Evolutionary conservation across 2,329 filamentous ascomycete species (phyloP), one percentile per base, ranked within the genome.

Genomic region (Erysiphe pisi): DNA sequence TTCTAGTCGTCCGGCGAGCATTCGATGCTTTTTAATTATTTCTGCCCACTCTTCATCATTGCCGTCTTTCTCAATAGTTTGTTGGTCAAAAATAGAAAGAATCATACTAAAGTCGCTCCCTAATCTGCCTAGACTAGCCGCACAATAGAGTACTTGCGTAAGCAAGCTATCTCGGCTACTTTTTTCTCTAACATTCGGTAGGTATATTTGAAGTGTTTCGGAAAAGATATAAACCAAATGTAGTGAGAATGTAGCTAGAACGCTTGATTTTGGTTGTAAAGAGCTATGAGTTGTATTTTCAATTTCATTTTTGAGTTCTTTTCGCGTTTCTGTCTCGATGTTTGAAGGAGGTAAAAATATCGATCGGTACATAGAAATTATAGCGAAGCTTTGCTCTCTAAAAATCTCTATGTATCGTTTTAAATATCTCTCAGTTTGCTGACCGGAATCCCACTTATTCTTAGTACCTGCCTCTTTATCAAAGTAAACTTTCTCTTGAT

Each of bases 321-420:
- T 71, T 3, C 76, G 78, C 18, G 77, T 78, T 45, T 80, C 78
- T 16, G 18, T 25, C 22, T 20, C 70, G 25, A 0, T 45, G 31
- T 77, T 73, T 0, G 78, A 76, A 22, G 80, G 43, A 20, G 87
- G 85, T 0, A 91, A 89, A 81, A 97, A 97, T 77, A 98, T 93
- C 80, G 91, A 95, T 80, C 90, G 92, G 83, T 96, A 97, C 87
- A 98, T 93, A 77, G 93, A 97, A 43, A 98, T 89, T 78, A 98
- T 97, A 65, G 91, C 92, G 82, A 99, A 99, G 82, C 93, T 97
- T 83, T 99, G 95, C 83, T 99, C 95, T 76, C 95, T 91, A 82
- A 98, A 98, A 43, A 99, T 93, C 82, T 99, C 95, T 80, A 99
- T 92, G 83, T 97, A 99, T 73, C 94, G 88, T 83, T 98, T 99